Conservation (phyloP, 768 basidiomycete genomes). For the Lyophyllum semitale region DNA sequence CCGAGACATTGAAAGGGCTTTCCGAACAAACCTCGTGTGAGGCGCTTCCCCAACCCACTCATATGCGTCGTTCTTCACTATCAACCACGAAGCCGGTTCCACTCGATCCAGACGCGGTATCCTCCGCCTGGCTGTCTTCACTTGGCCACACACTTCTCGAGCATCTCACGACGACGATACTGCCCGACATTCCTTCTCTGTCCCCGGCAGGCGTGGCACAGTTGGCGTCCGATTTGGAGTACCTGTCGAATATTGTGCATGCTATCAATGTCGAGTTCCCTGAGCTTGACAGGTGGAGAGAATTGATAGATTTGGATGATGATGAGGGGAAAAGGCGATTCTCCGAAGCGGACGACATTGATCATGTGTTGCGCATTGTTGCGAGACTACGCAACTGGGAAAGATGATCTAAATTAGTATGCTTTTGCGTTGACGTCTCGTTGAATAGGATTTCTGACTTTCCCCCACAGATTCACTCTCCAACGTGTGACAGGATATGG, state of each 20-base stretch:
- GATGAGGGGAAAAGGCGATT: constrained; percentile 39
- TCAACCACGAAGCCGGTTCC: constrained; percentile 33
- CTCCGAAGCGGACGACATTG: constrained; percentile 26
- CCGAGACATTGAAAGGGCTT: constrained; percentile 50
- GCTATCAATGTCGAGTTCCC: constrained; percentile 88
- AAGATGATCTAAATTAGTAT: constrained; percentile 4
- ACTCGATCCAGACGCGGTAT: constrained; percentile 77
- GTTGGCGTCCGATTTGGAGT: constrained; percentile 83
- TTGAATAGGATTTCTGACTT: background rate
- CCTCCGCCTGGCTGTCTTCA: constrained; percentile 90
- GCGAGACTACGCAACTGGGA: constrained; percentile 31
- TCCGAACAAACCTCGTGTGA: constrained; percentile 40
- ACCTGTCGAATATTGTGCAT: constrained; percentile 86
- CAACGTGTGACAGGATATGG: no score
- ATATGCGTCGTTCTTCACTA: constrained; percentile 45
- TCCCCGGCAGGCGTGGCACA: constrained; percentile 76
- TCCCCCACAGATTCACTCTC: no score
- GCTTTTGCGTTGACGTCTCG: background rate
- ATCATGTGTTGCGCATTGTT: constrained; percentile 36
- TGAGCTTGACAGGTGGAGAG: constrained; percentile 80
- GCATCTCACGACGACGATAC: constrained; percentile 66
- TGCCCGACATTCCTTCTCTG: constrained; percentile 72
- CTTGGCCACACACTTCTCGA: constrained; percentile 80
- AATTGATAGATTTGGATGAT: constrained; percentile 64
- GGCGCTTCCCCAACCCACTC: constrained; percentile 28